Base-by-base conservation (phyloP, 495 filamentous ascomycete genomes). In the Durotheca rogersii region DNA sequence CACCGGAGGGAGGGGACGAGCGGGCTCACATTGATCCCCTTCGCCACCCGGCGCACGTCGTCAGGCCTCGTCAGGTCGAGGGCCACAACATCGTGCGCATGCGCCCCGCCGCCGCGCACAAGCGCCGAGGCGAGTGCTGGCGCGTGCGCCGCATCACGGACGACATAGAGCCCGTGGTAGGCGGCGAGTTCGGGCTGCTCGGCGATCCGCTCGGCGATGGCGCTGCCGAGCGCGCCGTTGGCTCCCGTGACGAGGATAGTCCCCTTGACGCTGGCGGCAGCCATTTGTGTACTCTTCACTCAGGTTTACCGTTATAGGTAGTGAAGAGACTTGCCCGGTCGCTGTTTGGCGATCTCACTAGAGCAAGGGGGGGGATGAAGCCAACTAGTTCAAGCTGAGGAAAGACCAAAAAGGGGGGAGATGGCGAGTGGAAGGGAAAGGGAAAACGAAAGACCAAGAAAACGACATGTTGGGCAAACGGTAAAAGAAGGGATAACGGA, bases 181-280 rank as follows among this genome's bases (percentile, higher is more conserved):
- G 44, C 37, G 7, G 61, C 56, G 12, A 64, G 54, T 5, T 69
- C 53, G 9, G 71, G 68, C 25, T 50, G 45, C 43, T 64, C 69
- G 66, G 46, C 75, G 64, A 49, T 80, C 56, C 57, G 71, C 65
- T 42, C 74, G 56, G 21, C 73, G 62, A 53, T 70, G 61, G 54
- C 76, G 69, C 30, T 70, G 70, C 20, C 78, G 68, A 72, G 15
- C 68, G 58, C 56, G 23, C 56, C 62, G 38, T 62, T 59, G 10
- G 56, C 47, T 16, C 56, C 56, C 7, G 60, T 64, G 0, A 58
- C 15, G 27, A 60, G 11, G 30, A 64, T 57, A 30, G 44, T 57
- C 6, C 53, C 53, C 5, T 45, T 56, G 33, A 53, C 7, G 31
- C 31, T 18, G 42, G 23, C 23, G 4, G 23, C 23, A 9, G 9